These are phyloP conservation scores for Rhizopus arrhizus DNA, from an alignment of 371 early-diverging fungal genomes.

Conservation along the genomic window DNA sequence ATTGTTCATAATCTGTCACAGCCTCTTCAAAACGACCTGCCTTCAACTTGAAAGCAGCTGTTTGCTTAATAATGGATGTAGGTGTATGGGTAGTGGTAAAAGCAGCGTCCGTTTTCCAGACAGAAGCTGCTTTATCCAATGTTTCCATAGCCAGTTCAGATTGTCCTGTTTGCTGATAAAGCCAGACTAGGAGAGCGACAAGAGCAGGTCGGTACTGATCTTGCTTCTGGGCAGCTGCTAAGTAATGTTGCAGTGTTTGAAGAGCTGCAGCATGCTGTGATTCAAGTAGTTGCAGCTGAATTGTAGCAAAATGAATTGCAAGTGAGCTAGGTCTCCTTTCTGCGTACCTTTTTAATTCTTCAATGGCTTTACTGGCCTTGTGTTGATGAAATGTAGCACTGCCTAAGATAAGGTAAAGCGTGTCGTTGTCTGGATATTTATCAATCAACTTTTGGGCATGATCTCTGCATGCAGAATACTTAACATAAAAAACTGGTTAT, in stretches of 20 bases:
- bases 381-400: conserved; percentile 56
- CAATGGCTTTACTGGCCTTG: conserved; percentile 59
- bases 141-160: conserved; percentile 60
- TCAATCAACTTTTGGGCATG: conserved; percentile 54
- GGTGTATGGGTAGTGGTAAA: conserved; percentile 28
- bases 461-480: conserved; percentile 62
- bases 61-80: conserved; percentile 61
- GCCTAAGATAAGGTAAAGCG: conserved; percentile 62
- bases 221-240: conserved; percentile 37
- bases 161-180: conserved; percentile 68
- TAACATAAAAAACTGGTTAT: not conserved
- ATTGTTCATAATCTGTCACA: conserved; percentile 67
- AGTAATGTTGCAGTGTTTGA: conserved; percentile 49
- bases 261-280: conserved; percentile 58
- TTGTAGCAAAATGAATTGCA: conserved; percentile 65
- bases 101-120: conserved; percentile 55
- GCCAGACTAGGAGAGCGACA: conserved; percentile 70
- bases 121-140: conserved; percentile 58
- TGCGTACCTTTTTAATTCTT: conserved; percentile 58
- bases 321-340: conserved; percentile 52
- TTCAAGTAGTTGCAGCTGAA: conserved; percentile 64
- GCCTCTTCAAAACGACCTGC: conserved; percentile 64
- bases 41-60: conserved; percentile 72
- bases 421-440: conserved; percentile 66
- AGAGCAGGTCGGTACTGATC: conserved; percentile 61